Evolutionary conservation across 164 flowering plant species (phyloP).

Genomic region (Vitis amurensis): DNA sequence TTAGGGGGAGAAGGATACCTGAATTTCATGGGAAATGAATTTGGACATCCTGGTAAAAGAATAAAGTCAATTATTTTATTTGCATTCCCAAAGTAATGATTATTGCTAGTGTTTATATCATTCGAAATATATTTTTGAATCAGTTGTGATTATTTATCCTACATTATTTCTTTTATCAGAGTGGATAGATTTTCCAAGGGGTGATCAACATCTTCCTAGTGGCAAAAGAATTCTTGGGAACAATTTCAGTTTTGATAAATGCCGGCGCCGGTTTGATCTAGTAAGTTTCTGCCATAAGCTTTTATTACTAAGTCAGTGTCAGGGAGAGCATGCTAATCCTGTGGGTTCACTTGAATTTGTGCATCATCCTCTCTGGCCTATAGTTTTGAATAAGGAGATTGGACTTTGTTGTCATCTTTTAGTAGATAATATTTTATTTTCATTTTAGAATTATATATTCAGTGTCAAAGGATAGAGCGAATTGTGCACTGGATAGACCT

Average conservation of each 20-base stretch:
- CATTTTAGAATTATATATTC: no score
- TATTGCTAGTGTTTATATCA: no score
- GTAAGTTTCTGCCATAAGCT: constrained; percentile 42
- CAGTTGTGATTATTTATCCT: neutral
- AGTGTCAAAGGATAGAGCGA: no score
- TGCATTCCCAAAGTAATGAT: no score
- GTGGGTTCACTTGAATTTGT: neutral
- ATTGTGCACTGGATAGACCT: no score
- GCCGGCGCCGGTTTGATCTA: constrained; percentile 96
- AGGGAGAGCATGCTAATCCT: neutral
- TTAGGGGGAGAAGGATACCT: constrained; percentile 98
- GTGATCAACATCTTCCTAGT: constrained; percentile 71
- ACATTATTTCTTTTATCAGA: constrained; percentile 39
- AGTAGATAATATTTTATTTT: neutral
- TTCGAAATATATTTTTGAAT: neutral
- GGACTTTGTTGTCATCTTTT: neutral
- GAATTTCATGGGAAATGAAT: constrained; percentile 99
- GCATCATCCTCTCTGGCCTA: neutral
- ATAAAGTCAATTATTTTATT: neutral
- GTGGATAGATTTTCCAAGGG: constrained; percentile 99
- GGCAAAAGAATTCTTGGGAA: constrained; percentile 85
- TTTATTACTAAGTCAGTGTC: neutral
- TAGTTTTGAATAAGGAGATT: neutral
- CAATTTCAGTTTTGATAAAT: constrained; percentile 79
- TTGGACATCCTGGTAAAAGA: constrained; percentile 96